Conservation (phyloP, 257 asterid species). For the Penstemon davidsonii region DNA sequence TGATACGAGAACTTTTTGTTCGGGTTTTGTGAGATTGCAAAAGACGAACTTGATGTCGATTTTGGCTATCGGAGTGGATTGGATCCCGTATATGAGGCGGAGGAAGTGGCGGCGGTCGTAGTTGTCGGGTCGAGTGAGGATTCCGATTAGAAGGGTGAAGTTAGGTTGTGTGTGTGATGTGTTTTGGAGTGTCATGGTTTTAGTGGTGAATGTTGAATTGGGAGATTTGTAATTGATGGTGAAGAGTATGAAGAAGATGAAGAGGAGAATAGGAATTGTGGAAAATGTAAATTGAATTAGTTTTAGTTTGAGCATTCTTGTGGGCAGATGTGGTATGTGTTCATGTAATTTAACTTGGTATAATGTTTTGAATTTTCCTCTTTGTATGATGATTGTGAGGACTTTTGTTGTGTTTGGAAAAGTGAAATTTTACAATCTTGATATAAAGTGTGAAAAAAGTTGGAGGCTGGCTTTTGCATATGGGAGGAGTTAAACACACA, state of each 20-base stretch:
- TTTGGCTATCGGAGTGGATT: slow-evolving; percentile 41
- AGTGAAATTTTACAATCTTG: not conserved
- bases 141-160: slow-evolving; percentile 56
- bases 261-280: slow-evolving; percentile 34
- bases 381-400: no score
- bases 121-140: slow-evolving; percentile 58
- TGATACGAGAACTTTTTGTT: slow-evolving; percentile 44
- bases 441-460: slow-evolving; percentile 33
- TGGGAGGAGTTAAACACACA: slow-evolving; percentile 14
- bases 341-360: not conserved
- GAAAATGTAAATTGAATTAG: slow-evolving; percentile 35
- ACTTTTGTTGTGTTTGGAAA: not conserved
- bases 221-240: slow-evolving; percentile 44
- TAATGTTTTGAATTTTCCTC: no score
- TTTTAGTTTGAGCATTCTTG: slow-evolving; percentile 29
- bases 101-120: slow-evolving; percentile 76
- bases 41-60: slow-evolving; percentile 58
- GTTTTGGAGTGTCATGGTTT: slow-evolving; percentile 8
- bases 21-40: slow-evolving; percentile 62
- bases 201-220: slow-evolving; percentile 18
- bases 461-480: slow-evolving; percentile 3
- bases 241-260: slow-evolving; percentile 44
- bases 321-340: not conserved
- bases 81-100: slow-evolving; percentile 66
- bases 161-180: slow-evolving; percentile 20